Evolutionary conservation across 352 stramenopile genomes (phyloP), one percentile per base, ranked within the genome.

Genomic region (Phytophthora sansomeana): DNA sequence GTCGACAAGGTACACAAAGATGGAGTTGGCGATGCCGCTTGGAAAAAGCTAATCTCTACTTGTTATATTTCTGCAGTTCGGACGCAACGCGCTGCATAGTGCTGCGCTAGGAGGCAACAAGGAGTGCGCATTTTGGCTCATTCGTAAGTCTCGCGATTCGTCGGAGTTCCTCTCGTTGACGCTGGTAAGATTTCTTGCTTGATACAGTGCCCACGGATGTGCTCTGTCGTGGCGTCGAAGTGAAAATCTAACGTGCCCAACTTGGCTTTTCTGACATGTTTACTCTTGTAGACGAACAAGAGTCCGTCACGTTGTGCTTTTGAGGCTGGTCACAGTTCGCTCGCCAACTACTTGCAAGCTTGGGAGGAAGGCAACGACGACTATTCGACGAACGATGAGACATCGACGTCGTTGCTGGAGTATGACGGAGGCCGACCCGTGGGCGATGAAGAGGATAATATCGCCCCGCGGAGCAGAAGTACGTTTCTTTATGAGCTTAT

Each of bases 311-410:
- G 88, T 7, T 96, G 88, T 71, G 88, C 88, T 7, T 96, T 96
- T 64, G 88, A 96, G 68, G 87, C 85, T 30, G 88, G 88, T 4
- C 86, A 96, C 44, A 94, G 82, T 35, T 78, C 83, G 16, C 76
- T 96, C 3, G 88, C 88, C 4, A 87, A 87, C 47, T 85, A 83
- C 58, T 63, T 96, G 39, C 83, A 91, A 69, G 81, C 84, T 4
- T 96, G 87, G 87, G 87, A 96, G 72, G 85, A 94, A 79, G 87
- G 84, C 26, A 94, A 94, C n/a, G 83, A 91, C n/a, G 87, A 96
- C 56, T 96, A 93, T 55, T 88, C 85, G 1, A 90, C 79, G 39
- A 79, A 87, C 44, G 87, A 93, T 17, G 81, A 92, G 33, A 69
- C 71, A 8, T 77, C 67, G 13, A 63, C 51, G 13, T 72, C 67